Base-by-base conservation (phyloP, 768 basidiomycete species). In the Hericium rajendrae region DNA sequence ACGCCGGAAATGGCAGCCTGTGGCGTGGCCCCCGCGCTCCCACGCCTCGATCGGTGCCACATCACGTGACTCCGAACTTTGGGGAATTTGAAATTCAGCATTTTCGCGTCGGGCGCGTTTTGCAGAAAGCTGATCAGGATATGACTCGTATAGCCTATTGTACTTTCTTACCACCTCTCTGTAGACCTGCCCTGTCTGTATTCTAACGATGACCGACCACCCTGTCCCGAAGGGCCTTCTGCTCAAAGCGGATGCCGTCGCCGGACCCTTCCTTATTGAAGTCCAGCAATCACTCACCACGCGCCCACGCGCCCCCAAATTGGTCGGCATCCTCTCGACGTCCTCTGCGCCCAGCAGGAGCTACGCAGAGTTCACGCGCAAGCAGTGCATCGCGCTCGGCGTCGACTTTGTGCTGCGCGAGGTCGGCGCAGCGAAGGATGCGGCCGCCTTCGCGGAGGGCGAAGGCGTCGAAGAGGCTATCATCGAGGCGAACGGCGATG, bases 281-380 rank as follows among this genome's bases (percentile, higher is more conserved):
- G 81, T 94, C 63, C 79, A 79, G 61, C 51, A 69, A 18, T 70
- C 71, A 26, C 73, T 83, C 20, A 63, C 68, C 15, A 63, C 67
- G 50, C 64, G 67, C 37, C 39, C 70, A 4, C 75, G 73, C 20
- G 67, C 71, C 13, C 92, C 93, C 2, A 89, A 84, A 66, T 78
- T 99, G 26, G 85, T 97, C 53, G 95, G 94, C 2, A 95, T 98
- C 64, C 78, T 99, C 24, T 87, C 91, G 0, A 95, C 93, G 1
- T 80, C 85, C 1, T 84, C 85, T 4, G 82, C 82, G 6, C 91
- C 91, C 0, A 91, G 88, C 70, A 82, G 78, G 62, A 81, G 78
- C 64, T 95, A 95, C 65, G 86, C 92, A 8, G 85, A 94, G 59
- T 97, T 97, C 69, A 97, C 97, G 32, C 78, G 78, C 68, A 94